phyloP scores from a whole-genome alignment of 768 basidiomycete genomes.

The Pisolithus tinctorius region DNA sequence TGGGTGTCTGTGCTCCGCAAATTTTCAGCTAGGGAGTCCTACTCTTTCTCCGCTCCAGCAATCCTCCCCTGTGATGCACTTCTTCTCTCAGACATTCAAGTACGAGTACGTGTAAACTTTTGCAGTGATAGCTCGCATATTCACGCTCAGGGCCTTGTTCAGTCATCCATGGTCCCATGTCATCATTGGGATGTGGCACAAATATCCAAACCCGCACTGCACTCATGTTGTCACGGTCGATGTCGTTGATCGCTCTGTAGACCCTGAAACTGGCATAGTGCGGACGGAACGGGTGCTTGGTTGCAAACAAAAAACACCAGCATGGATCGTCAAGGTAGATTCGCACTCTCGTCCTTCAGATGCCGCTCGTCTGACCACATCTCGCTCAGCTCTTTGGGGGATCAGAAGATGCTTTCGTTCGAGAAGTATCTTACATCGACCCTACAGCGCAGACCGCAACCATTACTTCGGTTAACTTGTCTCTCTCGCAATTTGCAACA shows the following conservation, averaged over 20 bases:
- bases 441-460: conserved; percentile 74
- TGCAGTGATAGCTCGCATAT: conserved; percentile 2
- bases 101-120: conserved; percentile 61
- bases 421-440: conserved; percentile 91
- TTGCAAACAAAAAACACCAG: conserved; percentile 87
- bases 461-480: conserved; percentile 89
- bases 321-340: conserved; percentile 88
- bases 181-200: conserved; percentile 89
- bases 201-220: conserved; percentile 93
- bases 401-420: conserved; percentile 89
- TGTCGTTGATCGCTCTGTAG: conserved; percentile 77
- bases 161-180: conserved; percentile 92
- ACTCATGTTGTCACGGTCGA: conserved; percentile 84
- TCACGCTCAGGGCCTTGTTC: conserved; percentile 5
- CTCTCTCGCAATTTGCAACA: conserved; percentile 89
- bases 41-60: conserved; percentile 16
- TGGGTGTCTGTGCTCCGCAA: background rate
- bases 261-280: conserved; percentile 80
- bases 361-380: conserved; percentile 2
- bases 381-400: conserved; percentile 73
- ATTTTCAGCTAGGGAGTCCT: conserved; percentile 15
- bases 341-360: background rate
- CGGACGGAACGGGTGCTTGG: conserved; percentile 87
- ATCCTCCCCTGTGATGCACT: conserved; percentile 53
- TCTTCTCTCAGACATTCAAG: conserved; percentile 78